These are phyloP conservation scores for Apophysomyces elegans DNA, from an alignment of 371 early-diverging fungal genomes.

Conservation along the genomic window DNA sequence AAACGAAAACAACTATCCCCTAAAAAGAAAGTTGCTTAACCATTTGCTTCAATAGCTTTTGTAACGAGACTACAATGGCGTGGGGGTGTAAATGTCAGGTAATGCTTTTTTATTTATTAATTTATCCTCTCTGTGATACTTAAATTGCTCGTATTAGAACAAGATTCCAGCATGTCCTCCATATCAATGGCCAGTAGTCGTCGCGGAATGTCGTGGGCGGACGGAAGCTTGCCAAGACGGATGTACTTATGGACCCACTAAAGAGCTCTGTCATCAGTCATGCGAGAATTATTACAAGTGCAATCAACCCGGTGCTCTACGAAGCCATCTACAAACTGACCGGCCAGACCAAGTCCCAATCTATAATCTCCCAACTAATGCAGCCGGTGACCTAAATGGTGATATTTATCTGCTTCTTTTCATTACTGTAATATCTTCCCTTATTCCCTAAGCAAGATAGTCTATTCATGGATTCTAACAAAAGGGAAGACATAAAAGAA, in stretches of 20 bases:
- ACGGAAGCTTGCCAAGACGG: constrained; percentile 24
- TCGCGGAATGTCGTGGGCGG: constrained; percentile 39
- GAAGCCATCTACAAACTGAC: constrained; percentile 25
- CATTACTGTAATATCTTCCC: constrained; percentile 1
- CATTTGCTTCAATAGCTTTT: not conserved
- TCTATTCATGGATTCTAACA: not conserved
- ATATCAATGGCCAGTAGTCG: constrained; percentile 40
- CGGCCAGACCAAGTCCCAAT: constrained; percentile 20
- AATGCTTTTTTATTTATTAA: not conserved
- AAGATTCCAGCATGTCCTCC: constrained; percentile 33
- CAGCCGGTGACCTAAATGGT: not conserved
- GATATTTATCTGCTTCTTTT: not conserved
- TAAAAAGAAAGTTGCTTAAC: not conserved
- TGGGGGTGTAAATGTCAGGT: constrained; percentile 5
- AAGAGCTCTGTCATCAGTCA: constrained; percentile 25
- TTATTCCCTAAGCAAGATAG: not conserved
- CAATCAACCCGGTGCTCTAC: constrained; percentile 31
- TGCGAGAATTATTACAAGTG: constrained; percentile 32
- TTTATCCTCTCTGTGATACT: not conserved
- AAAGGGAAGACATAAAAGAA: not conserved
- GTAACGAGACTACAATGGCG: constrained; percentile 7
- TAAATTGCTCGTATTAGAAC: constrained; percentile 5
- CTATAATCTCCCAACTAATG: constrained; percentile 18
- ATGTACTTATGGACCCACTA: constrained; percentile 24
- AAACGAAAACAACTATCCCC: not conserved